Evolutionary conservation across 768 basidiomycete genomes (phyloP), one percentile per base, ranked within the genome.

Genomic region (Naganishia onofrii): DNA sequence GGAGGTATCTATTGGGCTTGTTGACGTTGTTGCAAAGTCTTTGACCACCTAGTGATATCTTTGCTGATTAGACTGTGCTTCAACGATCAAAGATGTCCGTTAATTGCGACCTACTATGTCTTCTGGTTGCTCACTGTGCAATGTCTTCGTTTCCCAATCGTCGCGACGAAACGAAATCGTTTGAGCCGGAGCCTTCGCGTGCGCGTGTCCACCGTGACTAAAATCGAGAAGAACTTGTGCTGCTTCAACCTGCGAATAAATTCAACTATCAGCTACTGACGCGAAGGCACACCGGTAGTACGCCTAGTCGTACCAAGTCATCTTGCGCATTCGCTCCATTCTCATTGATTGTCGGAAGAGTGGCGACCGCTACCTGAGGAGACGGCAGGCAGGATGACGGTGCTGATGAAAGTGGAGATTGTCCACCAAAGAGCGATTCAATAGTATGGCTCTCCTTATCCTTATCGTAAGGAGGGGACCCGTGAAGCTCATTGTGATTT

Each of bases 401-500:
- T 15, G 53, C 48, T 12, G 71, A 53, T 42, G 71, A 72, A 19
- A 72, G 67, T 2, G 71, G 71, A 8, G 71, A 72, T 21, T 65
- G 67, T 7, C 71, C 66, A 13, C 67, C 71, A 36, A 72, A 72
- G 8, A 72, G 52, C 23, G 54, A 53, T 53, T 64, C 65, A n/a
- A 55, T 66, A 2, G 64, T 54, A 17, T 55, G 60, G 42, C 26
- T 52, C 28, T 55, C 53, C 23, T 15, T 32, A n/a, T 29, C 63
- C 36, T 48, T 52, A 21, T 23, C 26, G 19, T 54, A 4, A 34
- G 31, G 23, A 58, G 48, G 23, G 48, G 19, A 21, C 7, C 7
- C 23, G 48, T 51, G n/a, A 51, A 21, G 21, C 48, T 51, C 48
- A 26, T 51, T 26, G n/a, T n/a, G 21, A 51, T 51, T 3, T 23